Base-by-base conservation (phyloP, 1,284 basidiomycete species). In the Puccinia polysora region DNA sequence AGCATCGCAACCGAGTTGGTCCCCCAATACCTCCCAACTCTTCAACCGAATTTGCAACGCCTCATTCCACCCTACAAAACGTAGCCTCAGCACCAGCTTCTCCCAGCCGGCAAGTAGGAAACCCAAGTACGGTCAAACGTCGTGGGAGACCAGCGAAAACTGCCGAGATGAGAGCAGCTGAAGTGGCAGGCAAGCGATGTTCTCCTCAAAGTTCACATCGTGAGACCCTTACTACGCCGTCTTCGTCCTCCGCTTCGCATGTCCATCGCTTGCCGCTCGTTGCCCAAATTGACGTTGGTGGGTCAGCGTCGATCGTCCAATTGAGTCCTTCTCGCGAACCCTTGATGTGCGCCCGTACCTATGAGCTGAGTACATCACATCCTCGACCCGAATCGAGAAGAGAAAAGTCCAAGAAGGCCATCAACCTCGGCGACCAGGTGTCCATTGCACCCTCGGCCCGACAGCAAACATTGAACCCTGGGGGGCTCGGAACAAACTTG, bases 271-370 rank as follows among this genome's bases (percentile, higher is more conserved):
- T 60, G 56, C 56, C 67, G 23, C 43, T 70, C 20, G 56, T 70
- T 20, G 67, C 67, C 23, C 67, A 70, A 62, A 60, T 70, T 40
- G 67, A 70, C 34, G 49, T 70, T 36, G 67, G 45, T 49, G 55
- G 67, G 49, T 70, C 67, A 10, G 67, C 67, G n/a, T 70, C 67
- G 30, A 70, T 70, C 36, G 67, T 70, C 2, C 55, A 45, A 32
- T 40, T 70, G 7, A 59, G 55, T 23, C 45, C 55, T 15, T 49
- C 43, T 25, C 32, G 65, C 20, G 38, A 67, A 12, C 50, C 65
- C 3, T 30, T 60, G 28, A 0, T 32, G 30, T 25, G 34, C 47
- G 12, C 67, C 23, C 10, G 28, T n/a, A 59, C 15, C 56, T 47
- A 18, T 47, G 40, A 38, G 28, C 40, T 30, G 18, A 49, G 43